Percentiles rank a stretch among this genome's conserved stretches.
phyloP scores from a whole-genome alignment of 2,329 filamentous ascomycete species.

The Arthrinium phaeospermum region DNA sequence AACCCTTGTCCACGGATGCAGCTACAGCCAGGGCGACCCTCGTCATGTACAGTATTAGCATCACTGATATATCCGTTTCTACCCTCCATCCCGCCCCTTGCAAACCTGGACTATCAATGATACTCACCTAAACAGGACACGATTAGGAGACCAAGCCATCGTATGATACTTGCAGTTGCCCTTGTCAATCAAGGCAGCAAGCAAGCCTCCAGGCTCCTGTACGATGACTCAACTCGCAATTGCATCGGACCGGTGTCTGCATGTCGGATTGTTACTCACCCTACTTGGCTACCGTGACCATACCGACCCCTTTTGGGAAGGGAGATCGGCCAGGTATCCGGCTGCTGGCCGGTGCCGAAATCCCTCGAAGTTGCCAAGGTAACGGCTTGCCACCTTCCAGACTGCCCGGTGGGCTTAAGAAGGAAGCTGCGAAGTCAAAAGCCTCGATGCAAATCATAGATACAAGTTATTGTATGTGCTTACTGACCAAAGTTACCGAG shows the following conservation, averaged over 20 bases:
- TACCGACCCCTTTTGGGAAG: neutral
- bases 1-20: neutral
- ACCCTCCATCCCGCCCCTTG: neutral
- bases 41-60: neutral
- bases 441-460: neutral
- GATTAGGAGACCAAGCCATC: neutral
- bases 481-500: too few species aligned
- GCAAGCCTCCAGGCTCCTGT: neutral
- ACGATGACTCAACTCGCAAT: neutral
- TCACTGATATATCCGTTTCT: neutral
- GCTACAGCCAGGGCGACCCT: neutral
- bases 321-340: neutral
- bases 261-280: neutral
- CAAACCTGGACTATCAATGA: neutral
- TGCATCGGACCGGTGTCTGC: neutral
- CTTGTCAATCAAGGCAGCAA: neutral
- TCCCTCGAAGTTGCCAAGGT: neutral
- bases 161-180: constrained; percentile 3
- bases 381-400: neutral
- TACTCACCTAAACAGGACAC: neutral
- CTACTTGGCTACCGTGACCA: neutral
- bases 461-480: neutral
- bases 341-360: neutral
- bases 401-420: neutral
- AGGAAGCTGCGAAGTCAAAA: neutral